phyloP scores from a whole-genome alignment of 139 green algal species.

The Dunaliella sp. region DNA sequence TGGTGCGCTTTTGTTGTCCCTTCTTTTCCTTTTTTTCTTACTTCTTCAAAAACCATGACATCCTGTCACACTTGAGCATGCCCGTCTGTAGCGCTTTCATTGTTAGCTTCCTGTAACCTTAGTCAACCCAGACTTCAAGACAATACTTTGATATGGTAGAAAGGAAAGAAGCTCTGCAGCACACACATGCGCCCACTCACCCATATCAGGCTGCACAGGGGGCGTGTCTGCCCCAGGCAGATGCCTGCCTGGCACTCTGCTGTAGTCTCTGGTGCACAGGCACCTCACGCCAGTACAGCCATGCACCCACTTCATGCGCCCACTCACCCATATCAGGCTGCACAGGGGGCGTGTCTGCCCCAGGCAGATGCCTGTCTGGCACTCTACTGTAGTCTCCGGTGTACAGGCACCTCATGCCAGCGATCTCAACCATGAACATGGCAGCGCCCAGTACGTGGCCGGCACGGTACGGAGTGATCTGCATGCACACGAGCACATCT shows the following conservation, averaged over 20 bases:
- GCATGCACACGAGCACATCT: no score
- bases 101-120: no score
- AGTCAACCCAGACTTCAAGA: no score
- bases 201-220: constrained; percentile 72
- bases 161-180: no score
- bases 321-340: constrained; percentile 78
- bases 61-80: no score
- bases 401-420: constrained; percentile 89
- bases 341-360: constrained; percentile 83
- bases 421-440: constrained; percentile 98
- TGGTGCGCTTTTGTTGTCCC: no score
- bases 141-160: no score
- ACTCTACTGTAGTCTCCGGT: constrained; percentile 90
- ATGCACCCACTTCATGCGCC: not conserved
- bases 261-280: constrained; percentile 96
- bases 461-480: constrained; percentile 85
- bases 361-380: constrained; percentile 84
- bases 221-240: constrained; percentile 89
- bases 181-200: no score
- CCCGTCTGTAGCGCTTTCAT: no score
- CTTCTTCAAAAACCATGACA: no score
- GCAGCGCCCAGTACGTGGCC: constrained; percentile 97
- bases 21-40: no score
- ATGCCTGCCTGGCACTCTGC: constrained; percentile 78
- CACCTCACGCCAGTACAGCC: constrained; percentile 49